Evolutionary conservation across 352 stramenopile species (phyloP), one percentile per base, ranked within the genome.

Genomic region (Phytophthora palmivora): DNA sequence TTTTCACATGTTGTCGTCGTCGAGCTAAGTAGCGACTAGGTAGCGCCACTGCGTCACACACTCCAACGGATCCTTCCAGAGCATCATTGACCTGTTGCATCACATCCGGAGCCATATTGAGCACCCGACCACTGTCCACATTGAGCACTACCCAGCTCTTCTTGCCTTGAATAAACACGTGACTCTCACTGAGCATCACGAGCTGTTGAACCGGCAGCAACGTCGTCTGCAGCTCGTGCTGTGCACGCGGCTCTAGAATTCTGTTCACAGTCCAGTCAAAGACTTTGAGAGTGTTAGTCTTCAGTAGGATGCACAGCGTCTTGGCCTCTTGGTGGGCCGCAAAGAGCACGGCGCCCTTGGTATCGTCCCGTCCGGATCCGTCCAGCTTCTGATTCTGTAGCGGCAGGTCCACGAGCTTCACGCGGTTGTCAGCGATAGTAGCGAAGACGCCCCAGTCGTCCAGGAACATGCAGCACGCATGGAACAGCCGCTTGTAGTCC

Each of bases 191-290:
- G 24, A 91, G 64, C 21, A 92, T 11, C 10, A 92, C 44, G 19
- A 94, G 61, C 33, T 87, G 72, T 32, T 83, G 76, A 10, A 89
- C 74, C 0, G 74, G 77, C 15, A 83, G 52, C 22, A 63, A 53
- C 44, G 79, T 21, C 18, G 57, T 46, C 47, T 63, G 44, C n/a
- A 94, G 47, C 8, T 93, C 82, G 50, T 91, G 82, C 58, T 87
- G 72, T 8, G 67, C 66, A 6, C 86, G 82, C 8, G 80, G 41
- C 37, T 87, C 72, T 22, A 93, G 67, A 22, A 70, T 48, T 16
- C 71, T 56, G 45, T 79, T 84, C 22, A 74, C 70, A 1, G 76
- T 93, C 84, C 86, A 93, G 71, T 95, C 84, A 53, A 81, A 91
- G 26, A 92, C 75, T 39, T 81, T 80, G 11, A 95, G 55, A n/a